Conservation (phyloP, 2,329 filamentous ascomycete genomes). For the Pseudocercospora macadamiae region DNA sequence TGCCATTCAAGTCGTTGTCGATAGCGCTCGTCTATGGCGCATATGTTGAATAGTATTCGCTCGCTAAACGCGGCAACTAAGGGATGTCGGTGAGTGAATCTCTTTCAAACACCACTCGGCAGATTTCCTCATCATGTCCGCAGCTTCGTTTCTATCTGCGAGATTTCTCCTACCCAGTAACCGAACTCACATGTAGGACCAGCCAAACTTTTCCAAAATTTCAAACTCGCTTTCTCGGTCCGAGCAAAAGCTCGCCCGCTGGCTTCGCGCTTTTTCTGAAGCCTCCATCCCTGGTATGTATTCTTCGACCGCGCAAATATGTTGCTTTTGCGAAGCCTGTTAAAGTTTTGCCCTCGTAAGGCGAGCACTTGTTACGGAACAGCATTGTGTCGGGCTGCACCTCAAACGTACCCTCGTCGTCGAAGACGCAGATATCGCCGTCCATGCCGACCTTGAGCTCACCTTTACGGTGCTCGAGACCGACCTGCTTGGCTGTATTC, state of each 20-base stretch:
- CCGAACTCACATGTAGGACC: not conserved
- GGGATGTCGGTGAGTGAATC: not conserved
- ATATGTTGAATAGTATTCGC: not conserved
- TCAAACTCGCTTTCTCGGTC: conserved; percentile 45
- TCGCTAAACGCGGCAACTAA: not conserved
- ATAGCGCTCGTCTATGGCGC: not conserved
- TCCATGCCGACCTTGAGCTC: conserved; percentile 79
- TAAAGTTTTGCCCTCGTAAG: conserved; percentile 81
- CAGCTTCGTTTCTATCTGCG: not conserved
- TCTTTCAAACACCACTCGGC: not conserved
- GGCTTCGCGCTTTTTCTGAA: conserved; percentile 62
- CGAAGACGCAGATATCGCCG: conserved; percentile 89
- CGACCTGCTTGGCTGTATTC: conserved; percentile 87
- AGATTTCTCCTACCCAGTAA: not conserved
- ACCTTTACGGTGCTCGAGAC: conserved; percentile 80
- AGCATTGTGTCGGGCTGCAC: conserved; percentile 76
- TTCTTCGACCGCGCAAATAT: conserved; percentile 74
- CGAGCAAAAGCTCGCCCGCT: conserved; percentile 54
- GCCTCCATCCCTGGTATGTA: conserved; percentile 70
- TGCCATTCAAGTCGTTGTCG: not conserved
- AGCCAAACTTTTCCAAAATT: too few relatives aligned
- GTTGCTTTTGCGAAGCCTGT: conserved; percentile 80
- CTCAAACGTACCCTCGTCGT: conserved; percentile 77
- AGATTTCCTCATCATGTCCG: not conserved
- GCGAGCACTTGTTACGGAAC: conserved; percentile 90